Base-by-base conservation (phyloP, 75 land plant species). In the Gnetum montanum region DNA sequence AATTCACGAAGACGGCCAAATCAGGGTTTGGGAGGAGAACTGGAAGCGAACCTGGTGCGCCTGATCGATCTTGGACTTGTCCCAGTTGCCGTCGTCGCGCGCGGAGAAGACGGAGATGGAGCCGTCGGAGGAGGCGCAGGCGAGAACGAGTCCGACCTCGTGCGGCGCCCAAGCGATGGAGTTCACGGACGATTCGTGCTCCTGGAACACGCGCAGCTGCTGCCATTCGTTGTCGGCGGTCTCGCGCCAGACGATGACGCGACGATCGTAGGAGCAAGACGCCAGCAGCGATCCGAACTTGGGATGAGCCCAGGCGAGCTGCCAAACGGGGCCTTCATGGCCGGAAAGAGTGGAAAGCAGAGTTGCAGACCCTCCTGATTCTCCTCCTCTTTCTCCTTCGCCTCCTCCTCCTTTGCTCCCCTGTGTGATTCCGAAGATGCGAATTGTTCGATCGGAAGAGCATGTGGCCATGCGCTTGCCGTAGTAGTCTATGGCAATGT, bases 201-300 rank as follows among this genome's bases (percentile, higher is more conserved):
- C 89, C 29, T 46, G 24, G 65, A 85, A 85, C 44, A 82, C 75
- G 43, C 76, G 80, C 10, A 66, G 63, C 47, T 85, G 89, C 25
- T 66, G 31, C 89, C 89, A 85, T 46, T 74, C 70, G 25, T 78
- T 74, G 27, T 71, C 76, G 8, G 69, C 58, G 45, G 28, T 78
- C 61, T 85, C 86, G 27, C 67, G 69, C 89, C 89, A 85, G 46
- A 85, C 25, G 44, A 85, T 73, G 10, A 85, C 89, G 12, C 61
- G 65, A 37, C 79, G 66, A 52, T 81, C 84, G 34, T 80, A 76
- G 18, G 82, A 68, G 76, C 84, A 80, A 31, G 84, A 80, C n/a
- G 84, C 84, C 29, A 80, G 68, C 15, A 72, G 19, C 34, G 76
- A 67, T 4, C 84, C 84, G 31, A 80, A 77, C 69, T 77, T 77